phyloP scores from a whole-genome alignment of 73 alveolate genomes.

The Paramecium octaurelia region DNA sequence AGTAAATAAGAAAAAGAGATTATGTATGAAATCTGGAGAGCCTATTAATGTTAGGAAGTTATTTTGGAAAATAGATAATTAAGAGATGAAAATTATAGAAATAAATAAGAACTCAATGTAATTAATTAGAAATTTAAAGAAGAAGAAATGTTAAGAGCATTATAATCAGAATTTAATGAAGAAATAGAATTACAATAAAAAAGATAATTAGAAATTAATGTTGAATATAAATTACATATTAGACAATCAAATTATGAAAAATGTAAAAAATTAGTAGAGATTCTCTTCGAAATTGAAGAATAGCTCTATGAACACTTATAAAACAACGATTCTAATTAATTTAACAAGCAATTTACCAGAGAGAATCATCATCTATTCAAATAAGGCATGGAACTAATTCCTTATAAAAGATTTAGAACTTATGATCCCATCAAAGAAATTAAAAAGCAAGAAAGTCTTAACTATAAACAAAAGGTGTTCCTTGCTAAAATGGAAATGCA shows the following conservation, averaged over 20 bases:
- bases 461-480: constrained; percentile 50
- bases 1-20: constrained; percentile 92
- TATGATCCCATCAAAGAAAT: constrained; percentile 53
- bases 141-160: constrained; percentile 85
- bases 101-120: constrained; percentile 90
- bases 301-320: constrained; percentile 89
- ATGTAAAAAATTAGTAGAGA: constrained; percentile 76
- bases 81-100: constrained; percentile 89
- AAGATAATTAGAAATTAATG: constrained; percentile 57
- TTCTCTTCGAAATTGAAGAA: constrained; percentile 91
- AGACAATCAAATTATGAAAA: constrained; percentile 73
- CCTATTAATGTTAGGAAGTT: constrained; percentile 89
- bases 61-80: constrained; percentile 86
- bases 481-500: constrained; percentile 69
- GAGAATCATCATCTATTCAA: constrained; percentile 92
- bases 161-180: constrained; percentile 77
- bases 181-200: constrained; percentile 55
- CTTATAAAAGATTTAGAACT: constrained; percentile 55
- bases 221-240: constrained; percentile 60
- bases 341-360: constrained; percentile 85
- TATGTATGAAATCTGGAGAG: constrained; percentile 92
- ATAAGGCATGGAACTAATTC: constrained; percentile 61
- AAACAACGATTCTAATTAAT: constrained; percentile 86
- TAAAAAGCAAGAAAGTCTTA: constrained; percentile 45
- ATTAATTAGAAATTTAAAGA: constrained; percentile 84